Base-by-base conservation (phyloP, 2,329 filamentous ascomycete species). In the Metarhizium album region DNA sequence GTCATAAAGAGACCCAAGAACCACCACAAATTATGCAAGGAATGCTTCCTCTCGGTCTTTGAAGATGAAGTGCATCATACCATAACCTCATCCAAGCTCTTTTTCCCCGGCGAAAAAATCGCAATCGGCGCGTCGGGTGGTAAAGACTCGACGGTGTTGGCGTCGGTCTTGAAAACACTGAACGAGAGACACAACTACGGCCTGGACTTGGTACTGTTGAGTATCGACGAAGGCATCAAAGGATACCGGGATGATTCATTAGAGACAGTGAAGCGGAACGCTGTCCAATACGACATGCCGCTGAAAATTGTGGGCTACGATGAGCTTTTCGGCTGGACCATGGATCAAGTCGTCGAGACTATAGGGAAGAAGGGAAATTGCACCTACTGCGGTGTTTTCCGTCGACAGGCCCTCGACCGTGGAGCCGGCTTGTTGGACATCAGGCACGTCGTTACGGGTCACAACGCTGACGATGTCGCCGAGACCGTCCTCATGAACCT, bases 401-500 rank as follows among this genome's bases (percentile, higher is more conserved):
- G 93, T 49, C 79, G 94, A 52, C 93, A 98, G 70, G 93, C 93
- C 2, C 75, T 98, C 33, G 93, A 98, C 66, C 82, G 93, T 8
- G 93, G 93, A 18, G 90, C 93, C 4, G 90, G 89, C 60, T 84
- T 86, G 67, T 71, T 98, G 51, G 84, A 82, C 1, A 95, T 98
- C 60, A 83, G 82, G 59, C 93, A 98, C 69, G 90, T 98, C 4
- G 89, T 98, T 18, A 98, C 93, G 0, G 93, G 93, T 2, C 93
- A 98, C 68, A 98, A 98, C 64, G 93, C 93, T 1, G 93, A 98
- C 58, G 93, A 98, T 64, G 85, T 97, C 29, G 93, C 93, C 0
- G 93, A 98, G 72, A 98, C 93, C 0, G 88, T 98, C 18, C 77
- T 98, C 59, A 98, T 98, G 93, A 98, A 98, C 63, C 72, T 98